phyloP scores from a whole-genome alignment of 2,329 filamentous ascomycete species.

The Fusarium coffeatum region DNA sequence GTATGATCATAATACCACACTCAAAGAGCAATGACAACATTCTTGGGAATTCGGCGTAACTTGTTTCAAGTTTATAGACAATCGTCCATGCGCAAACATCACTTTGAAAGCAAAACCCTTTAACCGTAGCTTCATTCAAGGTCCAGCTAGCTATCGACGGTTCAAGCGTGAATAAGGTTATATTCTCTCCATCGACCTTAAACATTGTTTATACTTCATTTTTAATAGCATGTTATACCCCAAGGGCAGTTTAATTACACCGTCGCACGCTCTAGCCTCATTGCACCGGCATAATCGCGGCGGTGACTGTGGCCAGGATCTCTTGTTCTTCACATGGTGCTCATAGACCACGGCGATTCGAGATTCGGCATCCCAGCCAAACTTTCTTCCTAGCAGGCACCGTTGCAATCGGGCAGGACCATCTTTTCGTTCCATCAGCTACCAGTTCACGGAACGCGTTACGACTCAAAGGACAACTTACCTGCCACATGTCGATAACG shows the following conservation, averaged over 20 bases:
- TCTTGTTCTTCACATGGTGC: not conserved
- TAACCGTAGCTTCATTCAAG: not conserved
- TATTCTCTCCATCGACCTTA: not conserved
- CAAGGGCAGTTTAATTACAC: not conserved
- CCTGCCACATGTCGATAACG: constrained; percentile 45
- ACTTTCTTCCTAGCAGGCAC: constrained; percentile 7
- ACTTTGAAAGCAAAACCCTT: accelerated
- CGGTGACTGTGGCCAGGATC: not conserved
- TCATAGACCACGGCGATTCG: constrained; percentile 4
- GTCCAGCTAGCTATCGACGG: not conserved
- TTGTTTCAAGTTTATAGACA: not conserved
- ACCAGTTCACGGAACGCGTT: accelerated
- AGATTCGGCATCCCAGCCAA: not conserved
- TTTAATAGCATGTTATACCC: not conserved
- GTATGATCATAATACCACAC: not conserved
- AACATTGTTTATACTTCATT: not conserved
- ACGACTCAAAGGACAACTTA: not conserved
- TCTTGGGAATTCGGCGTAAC: not conserved
- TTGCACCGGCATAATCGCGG: not conserved
- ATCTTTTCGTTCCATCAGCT: constrained; percentile 17
- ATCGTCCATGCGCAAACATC: too few relatives aligned
- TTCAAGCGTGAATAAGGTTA: not conserved
- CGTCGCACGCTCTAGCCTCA: not conserved
- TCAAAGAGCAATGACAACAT: accelerated
- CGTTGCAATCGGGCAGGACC: constrained; percentile 20